Conservation (phyloP, 371 early-diverging fungal species). For the Apophysomyces elegans region DNA sequence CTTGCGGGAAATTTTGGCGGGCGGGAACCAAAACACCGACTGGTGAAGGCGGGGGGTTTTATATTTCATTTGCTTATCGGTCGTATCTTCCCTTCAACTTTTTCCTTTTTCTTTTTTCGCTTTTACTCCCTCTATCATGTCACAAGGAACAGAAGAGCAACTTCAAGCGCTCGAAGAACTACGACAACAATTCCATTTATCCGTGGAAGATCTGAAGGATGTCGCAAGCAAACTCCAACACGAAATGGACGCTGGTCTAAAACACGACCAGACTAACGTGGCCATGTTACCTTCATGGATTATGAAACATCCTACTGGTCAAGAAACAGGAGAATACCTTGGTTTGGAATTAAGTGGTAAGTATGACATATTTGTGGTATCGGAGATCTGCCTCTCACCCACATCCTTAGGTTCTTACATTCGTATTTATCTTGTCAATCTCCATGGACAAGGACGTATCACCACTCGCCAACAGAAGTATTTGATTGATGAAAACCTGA, state of each 20-base stretch:
- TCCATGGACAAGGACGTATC: conserved; percentile 74
- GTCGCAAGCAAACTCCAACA: conserved; percentile 61
- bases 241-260: conserved; percentile 75
- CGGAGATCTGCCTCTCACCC: neutral
- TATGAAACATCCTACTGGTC: conserved; percentile 70
- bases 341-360: conserved; percentile 93
- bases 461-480: conserved; percentile 75
- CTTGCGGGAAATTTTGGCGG: neutral
- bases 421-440: conserved; percentile 81
- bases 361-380: neutral
- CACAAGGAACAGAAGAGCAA: conserved; percentile 8
- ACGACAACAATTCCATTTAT: conserved; percentile 54
- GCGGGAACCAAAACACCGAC: neutral
- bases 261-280: conserved; percentile 54
- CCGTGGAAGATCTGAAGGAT: conserved; percentile 49
- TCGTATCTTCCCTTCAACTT: conserved; percentile 2
- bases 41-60: conserved; percentile 15
- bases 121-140: conserved; percentile 2
- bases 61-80: neutral
- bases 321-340: conserved; percentile 84
- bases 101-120: conserved; percentile 14
- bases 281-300: conserved; percentile 69
- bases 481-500: conserved; percentile 75
- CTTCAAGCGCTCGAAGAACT: conserved; percentile 20
- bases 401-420: conserved; percentile 66